phyloP scores from a whole-genome alignment of 192 early-diverging fungal genomes.

The Endogone sp. region DNA sequence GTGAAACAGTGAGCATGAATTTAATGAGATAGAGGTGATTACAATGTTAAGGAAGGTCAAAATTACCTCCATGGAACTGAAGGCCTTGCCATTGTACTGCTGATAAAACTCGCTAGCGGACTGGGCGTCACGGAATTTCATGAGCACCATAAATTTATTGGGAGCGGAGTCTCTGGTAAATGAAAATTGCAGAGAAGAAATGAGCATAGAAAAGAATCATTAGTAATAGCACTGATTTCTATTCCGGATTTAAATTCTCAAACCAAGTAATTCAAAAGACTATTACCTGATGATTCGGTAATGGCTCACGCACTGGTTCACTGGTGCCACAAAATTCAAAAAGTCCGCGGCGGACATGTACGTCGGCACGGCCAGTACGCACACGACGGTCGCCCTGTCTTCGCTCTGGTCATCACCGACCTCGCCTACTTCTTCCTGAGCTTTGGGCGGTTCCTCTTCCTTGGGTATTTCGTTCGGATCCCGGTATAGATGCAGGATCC shows the following conservation, averaged over 20 bases:
- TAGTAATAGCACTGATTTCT: no score
- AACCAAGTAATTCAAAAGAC: neutral
- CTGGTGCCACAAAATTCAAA: slow-evolving; percentile 75
- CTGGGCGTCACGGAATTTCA: slow-evolving; percentile 65
- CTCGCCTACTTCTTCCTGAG: neutral
- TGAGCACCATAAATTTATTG: slow-evolving; percentile 84
- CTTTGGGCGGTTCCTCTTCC: slow-evolving; percentile 6
- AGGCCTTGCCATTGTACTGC: slow-evolving; percentile 81
- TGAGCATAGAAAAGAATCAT: neutral
- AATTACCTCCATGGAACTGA: slow-evolving; percentile 74
- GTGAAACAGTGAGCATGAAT: neutral
- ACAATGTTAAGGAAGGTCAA: neutral
- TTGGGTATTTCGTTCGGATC: slow-evolving; percentile 42
- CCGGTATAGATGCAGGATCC: slow-evolving; percentile 66
- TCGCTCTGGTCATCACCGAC: slow-evolving; percentile 7
- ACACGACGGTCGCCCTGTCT: slow-evolving; percentile 46
- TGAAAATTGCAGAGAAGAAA: slow-evolving; percentile 11
- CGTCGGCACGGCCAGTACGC: slow-evolving; percentile 81
- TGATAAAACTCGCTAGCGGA: slow-evolving; percentile 65
- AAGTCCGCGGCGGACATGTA: slow-evolving; percentile 91
- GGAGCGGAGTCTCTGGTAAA: slow-evolving; percentile 67
- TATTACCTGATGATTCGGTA: slow-evolving; percentile 63
- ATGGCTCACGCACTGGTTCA: slow-evolving; percentile 63
- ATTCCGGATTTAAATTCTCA: no score
- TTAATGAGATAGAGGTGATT: no score